A percentile compares a stretch with the other conserved stretches of the same genome.
Evolutionary conservation across 2,329 filamentous ascomycete species (phyloP).

Genomic region (Hysterium pulicare): DNA sequence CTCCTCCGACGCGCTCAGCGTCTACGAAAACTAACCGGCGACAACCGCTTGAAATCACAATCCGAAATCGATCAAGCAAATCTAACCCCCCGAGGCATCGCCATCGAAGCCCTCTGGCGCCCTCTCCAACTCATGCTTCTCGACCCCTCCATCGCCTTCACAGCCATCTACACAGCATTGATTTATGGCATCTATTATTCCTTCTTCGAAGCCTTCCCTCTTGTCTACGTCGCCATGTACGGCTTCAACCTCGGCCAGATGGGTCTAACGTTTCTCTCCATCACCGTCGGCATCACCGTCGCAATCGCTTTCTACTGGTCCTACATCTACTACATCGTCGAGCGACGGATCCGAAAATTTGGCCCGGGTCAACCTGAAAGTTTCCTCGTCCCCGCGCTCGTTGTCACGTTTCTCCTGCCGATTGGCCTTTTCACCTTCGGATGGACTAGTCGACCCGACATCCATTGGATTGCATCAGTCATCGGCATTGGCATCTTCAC

Average conservation of each 20-base stretch:
- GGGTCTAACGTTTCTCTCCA: slow-evolving; percentile 79
- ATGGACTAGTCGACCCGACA: slow-evolving; percentile 61
- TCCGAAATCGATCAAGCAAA: slow-evolving; percentile 66
- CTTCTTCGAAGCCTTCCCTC: slow-evolving; percentile 65
- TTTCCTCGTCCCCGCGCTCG: slow-evolving; percentile 71
- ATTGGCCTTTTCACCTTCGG: slow-evolving; percentile 64
- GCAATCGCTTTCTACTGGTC: slow-evolving; percentile 63
- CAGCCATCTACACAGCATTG: slow-evolving; percentile 80
- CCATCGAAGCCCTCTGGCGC: slow-evolving; percentile 58
- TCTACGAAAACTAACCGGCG: slow-evolving; percentile 65
- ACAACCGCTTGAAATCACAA: slow-evolving; percentile 67
- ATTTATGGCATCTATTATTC: slow-evolving; percentile 72
- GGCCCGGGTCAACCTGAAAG: slow-evolving; percentile 66
- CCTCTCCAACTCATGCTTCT: slow-evolving; percentile 81
- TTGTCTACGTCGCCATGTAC: slow-evolving; percentile 74
- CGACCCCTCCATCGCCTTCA: slow-evolving; percentile 80
- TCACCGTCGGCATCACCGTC: slow-evolving; percentile 69
- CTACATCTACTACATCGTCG: slow-evolving; percentile 76
- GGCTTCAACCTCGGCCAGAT: slow-evolving; percentile 70
- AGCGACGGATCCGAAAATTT: slow-evolving; percentile 56
- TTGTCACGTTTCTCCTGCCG: slow-evolving; percentile 56
- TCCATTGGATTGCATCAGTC: slow-evolving; percentile 58
- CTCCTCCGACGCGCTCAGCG: slow-evolving; percentile 68
- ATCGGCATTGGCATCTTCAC: slow-evolving; percentile 53
- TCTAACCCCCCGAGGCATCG: slow-evolving; percentile 37